These are phyloP conservation scores for Mycena alexandri DNA, from an alignment of 768 basidiomycete species.

Conservation along the genomic window DNA sequence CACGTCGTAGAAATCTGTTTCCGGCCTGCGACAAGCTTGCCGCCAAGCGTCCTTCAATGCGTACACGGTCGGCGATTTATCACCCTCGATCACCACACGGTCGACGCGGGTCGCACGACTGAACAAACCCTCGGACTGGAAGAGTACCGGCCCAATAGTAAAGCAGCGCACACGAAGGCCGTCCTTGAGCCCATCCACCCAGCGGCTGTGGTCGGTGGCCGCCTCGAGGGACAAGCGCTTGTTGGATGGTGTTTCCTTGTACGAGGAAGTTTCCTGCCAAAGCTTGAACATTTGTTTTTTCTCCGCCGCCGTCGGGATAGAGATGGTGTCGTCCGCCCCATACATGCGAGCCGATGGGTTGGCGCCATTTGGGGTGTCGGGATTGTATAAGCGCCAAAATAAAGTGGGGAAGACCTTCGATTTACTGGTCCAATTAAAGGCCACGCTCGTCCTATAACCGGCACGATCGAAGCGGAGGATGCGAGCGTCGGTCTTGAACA, in stretches of 20 bases:
- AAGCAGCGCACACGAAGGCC: constrained; percentile 6
- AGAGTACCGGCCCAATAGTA: constrained; percentile 14
- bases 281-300: neutral
- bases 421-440: no score
- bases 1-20: constrained; percentile 23
- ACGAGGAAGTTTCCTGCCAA: neutral
- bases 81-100: constrained; percentile 12
- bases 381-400: constrained; percentile 18
- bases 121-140: constrained; percentile 14
- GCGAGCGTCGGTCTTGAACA: constrained; percentile 3
- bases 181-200: neutral
- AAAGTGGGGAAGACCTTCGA: neutral
- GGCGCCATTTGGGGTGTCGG: neutral
- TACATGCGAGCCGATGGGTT: neutral
- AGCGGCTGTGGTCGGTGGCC: neutral
- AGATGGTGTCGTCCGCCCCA: constrained; percentile 22
- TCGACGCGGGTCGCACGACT: constrained; percentile 25
- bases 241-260: neutral
- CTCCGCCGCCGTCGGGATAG: neutral
- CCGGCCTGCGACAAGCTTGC: constrained; percentile 9
- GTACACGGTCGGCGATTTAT: neutral
- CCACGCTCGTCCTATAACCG: constrained; percentile 6
- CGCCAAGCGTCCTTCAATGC: constrained; percentile 28
- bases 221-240: neutral
- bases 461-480: constrained; percentile 17